Percentiles rank a stretch among this genome's conserved stretches.
Evolutionary conservation across 2,329 filamentous ascomycete species (phyloP).

Genomic region (Penicillium decumbens): DNA sequence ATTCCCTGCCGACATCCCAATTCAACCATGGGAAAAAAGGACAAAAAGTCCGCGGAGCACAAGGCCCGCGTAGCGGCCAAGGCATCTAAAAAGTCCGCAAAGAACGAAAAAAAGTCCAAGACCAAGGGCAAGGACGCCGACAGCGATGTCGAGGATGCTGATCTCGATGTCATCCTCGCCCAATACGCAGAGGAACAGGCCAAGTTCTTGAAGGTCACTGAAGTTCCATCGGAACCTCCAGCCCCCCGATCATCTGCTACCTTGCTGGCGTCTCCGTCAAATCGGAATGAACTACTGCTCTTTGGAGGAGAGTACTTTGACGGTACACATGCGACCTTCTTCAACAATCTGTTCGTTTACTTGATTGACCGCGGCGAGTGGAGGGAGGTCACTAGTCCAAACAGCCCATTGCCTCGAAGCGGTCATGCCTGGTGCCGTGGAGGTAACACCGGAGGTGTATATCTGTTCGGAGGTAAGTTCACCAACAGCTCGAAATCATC

Average conservation of each 20-base stretch:
- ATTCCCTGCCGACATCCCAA: constrained; percentile 4
- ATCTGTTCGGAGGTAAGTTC: constrained; percentile 70
- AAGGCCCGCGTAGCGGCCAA: constrained; percentile 61
- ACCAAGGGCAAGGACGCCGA: constrained; percentile 63
- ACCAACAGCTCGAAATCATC: background rate
- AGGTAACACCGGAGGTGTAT: constrained; percentile 78
- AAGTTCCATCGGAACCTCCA: constrained; percentile 68
- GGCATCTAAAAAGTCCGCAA: constrained; percentile 74
- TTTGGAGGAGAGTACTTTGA: constrained; percentile 97
- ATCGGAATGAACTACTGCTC: constrained; percentile 80
- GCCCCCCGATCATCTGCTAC: constrained; percentile 73
- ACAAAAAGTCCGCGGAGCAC: constrained; percentile 55
- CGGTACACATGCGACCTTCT: constrained; percentile 72
- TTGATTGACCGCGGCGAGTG: constrained; percentile 83
- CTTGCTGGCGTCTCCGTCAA: constrained; percentile 77
- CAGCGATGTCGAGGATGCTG: constrained; percentile 86
- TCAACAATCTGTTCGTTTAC: constrained; percentile 63
- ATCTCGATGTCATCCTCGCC: constrained; percentile 87
- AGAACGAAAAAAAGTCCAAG: constrained; percentile 76
- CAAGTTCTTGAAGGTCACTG: constrained; percentile 88
- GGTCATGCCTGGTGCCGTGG: constrained; percentile 94
- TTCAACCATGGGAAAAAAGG: constrained; percentile 49
- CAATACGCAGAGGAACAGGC: constrained; percentile 92
- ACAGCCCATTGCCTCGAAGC: constrained; percentile 81
- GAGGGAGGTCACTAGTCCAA: constrained; percentile 84